phyloP scores from a whole-genome alignment of 345 rosid genomes.

The Salix caprea region DNA sequence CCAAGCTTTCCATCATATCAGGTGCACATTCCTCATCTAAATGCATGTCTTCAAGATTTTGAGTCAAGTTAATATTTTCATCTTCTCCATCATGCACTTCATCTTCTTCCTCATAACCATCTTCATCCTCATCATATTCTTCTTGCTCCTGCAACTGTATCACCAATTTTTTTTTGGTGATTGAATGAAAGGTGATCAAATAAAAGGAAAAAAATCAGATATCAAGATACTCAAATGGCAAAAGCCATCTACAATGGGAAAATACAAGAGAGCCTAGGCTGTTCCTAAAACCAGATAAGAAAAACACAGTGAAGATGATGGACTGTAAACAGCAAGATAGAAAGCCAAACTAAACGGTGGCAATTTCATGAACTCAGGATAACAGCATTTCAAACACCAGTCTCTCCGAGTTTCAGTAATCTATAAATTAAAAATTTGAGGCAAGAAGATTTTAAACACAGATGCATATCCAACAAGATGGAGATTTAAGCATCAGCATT shows the following conservation, averaged over 20 bases:
- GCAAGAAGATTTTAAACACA: background rate
- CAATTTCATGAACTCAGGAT: background rate
- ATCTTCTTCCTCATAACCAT: constrained; percentile 80
- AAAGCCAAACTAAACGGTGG: background rate
- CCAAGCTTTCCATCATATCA: constrained; percentile 48
- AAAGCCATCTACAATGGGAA: background rate
- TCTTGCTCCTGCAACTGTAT: constrained; percentile 70
- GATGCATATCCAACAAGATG: background rate
- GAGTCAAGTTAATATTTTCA: constrained; percentile 46
- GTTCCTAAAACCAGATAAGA: background rate
- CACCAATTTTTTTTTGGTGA: background rate
- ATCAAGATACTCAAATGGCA: background rate
- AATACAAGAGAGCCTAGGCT: background rate
- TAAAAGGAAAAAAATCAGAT: background rate
- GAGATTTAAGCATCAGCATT: background rate
- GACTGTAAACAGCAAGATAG: background rate
- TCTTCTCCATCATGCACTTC: constrained; percentile 71
- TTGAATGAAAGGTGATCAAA: background rate
- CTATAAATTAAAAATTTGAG: background rate
- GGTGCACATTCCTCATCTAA: constrained; percentile 56
- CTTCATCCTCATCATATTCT: constrained; percentile 93
- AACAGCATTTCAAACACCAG: background rate
- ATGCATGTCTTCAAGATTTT: constrained; percentile 55
- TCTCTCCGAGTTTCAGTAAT: background rate
- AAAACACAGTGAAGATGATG: background rate